These are phyloP conservation scores for Cocos nucifera DNA, from an alignment of 176 grass and related monocot genomes.

Conservation along the genomic window DNA sequence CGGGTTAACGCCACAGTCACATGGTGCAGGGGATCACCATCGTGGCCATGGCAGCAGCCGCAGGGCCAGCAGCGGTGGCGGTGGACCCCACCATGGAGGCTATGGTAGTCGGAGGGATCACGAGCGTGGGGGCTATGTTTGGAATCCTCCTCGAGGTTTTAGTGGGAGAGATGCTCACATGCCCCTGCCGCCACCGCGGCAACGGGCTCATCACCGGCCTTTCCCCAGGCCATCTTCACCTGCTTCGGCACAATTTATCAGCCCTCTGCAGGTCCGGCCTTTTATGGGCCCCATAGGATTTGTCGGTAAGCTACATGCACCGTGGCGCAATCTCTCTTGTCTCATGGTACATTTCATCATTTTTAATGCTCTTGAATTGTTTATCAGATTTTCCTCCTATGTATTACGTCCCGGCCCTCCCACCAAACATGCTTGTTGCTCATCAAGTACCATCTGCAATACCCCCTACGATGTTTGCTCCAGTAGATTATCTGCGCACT, in stretches of 20 bases:
- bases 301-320: conserved; percentile 23
- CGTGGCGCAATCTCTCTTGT: no score
- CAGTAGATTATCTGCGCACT: conserved; percentile 23
- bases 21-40: not conserved
- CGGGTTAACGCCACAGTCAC: not conserved
- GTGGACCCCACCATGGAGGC: conserved; percentile 31
- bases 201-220: conserved; percentile 17
- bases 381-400: conserved; percentile 21
- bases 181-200: conserved; percentile 16
- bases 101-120: conserved; percentile 40
- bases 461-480: conserved; percentile 11
- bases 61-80: not conserved
- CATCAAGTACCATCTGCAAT: conserved; percentile 28
- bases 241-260: conserved; percentile 17
- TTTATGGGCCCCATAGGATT: conserved; percentile 31
- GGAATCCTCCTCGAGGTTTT: conserved; percentile 35
- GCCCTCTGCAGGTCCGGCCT: conserved; percentile 21
- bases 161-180: conserved; percentile 8
- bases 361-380: conserved; percentile 19
- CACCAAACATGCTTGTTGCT: conserved; percentile 34
- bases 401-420: conserved; percentile 1
- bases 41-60: not conserved
- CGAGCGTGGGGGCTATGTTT: conserved; percentile 24
- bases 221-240: conserved; percentile 25
- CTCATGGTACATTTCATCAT: conserved; percentile 2